Evolutionary conservation across 345 rosid genomes (phyloP), one percentile per base, ranked within the genome.

Genomic region (Melaleuca quinquenervia): DNA sequence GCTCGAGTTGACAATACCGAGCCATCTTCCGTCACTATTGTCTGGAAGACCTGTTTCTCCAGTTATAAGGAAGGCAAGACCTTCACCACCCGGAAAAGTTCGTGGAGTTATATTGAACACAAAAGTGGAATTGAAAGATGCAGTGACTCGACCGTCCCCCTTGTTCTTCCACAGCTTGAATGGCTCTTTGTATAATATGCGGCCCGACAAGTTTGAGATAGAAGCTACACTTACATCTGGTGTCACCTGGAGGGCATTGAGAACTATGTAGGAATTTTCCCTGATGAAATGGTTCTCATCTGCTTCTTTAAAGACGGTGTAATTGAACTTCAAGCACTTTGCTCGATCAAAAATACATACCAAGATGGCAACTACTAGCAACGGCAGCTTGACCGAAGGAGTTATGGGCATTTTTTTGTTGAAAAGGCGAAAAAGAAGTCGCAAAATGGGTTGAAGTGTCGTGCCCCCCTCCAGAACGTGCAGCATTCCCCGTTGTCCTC

Each of bases 61-160:
- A 20, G 95, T 86, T 80, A 96, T 50, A 55, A 90, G 84, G 84
- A 96, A 96, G 52, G 98, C 95, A 84, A 96, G 55, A 50, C 99
- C 97, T 86, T 96, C 99, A 1, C 97, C 98, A 2, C 95, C 94
- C 0, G 88, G 91, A 82, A 8, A 5, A 6, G 95, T 93, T 54
- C n/a, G 84, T 70, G 85, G 88, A 8, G 0, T 3, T 83, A 93
- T 95, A 50, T 91, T 93, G 26, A 95, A 84, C 1, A 89, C 92
- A 84, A 96, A 96, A 21, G 94, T 91, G 11, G 98, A 87, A 50
- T 86, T 91, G 87, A 96, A 96, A 70, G 90, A 74, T 27, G 95
- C 87, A 7, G 56, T 49, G 50, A 45, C 84, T 60, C 1, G 7
- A 62, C 85, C 45, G 20, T 45, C 10, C 27, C 83, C 84, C 27